These are phyloP conservation scores for Danielia oregonensis DNA, from an alignment of 805 yeast species.

Conservation along the genomic window DNA sequence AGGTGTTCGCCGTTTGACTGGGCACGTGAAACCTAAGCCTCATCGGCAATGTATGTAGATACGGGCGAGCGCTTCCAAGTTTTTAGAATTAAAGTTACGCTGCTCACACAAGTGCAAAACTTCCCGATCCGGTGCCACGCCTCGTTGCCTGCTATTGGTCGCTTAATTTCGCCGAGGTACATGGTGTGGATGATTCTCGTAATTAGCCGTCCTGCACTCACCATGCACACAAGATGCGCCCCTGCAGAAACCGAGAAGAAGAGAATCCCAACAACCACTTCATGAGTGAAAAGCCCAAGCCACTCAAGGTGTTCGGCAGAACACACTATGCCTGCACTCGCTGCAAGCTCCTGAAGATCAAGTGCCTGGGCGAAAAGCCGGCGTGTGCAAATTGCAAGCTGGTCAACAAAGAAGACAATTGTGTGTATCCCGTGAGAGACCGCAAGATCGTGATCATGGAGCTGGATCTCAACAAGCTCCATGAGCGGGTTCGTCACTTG, in stretches of 20 bases:
- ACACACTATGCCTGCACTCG: conserved; percentile 42
- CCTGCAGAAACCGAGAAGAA: neutral
- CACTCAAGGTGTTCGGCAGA: conserved; percentile 40
- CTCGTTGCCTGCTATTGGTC: too few relatives aligned
- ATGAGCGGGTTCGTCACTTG: conserved; percentile 27
- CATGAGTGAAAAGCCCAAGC: conserved; percentile 19
- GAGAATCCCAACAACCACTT: neutral
- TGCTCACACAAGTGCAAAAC: too few relatives aligned
- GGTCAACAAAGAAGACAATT: conserved; percentile 27
- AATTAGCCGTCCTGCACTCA: too few relatives aligned
- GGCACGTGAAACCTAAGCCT: too few relatives aligned
- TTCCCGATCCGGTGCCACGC: too few relatives aligned
- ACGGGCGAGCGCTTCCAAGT: too few relatives aligned
- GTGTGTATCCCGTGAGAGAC: conserved; percentile 36
- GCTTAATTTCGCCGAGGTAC: too few relatives aligned
- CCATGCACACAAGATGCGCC: too few relatives aligned
- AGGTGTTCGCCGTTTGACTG: conserved; percentile 52
- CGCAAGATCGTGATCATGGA: conserved; percentile 43
- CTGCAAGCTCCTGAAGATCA: conserved; percentile 37
- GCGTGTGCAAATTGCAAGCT: conserved; percentile 38
- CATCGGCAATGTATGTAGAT: too few relatives aligned
- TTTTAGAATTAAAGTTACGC: too few relatives aligned
- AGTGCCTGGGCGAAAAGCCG: conserved; percentile 41
- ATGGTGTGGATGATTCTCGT: too few relatives aligned
- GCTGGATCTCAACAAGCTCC: conserved; percentile 33